Percentiles rank a stretch among this genome's conserved stretches.
These are phyloP conservation scores for Mytilinidion resinicola DNA, from an alignment of 495 filamentous ascomycete genomes.

Conservation along the genomic window DNA sequence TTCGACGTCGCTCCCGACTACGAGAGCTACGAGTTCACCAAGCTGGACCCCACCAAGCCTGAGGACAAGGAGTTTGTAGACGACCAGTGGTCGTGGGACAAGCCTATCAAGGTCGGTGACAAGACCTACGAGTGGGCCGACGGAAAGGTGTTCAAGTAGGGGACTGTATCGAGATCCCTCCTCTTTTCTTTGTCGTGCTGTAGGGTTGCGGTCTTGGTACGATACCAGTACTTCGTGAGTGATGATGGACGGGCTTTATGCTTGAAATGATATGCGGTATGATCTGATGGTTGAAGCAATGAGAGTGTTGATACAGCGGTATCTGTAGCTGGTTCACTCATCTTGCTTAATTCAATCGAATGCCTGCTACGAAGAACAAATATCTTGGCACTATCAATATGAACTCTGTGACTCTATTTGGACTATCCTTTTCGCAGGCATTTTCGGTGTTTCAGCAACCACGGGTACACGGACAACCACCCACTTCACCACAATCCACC, in stretches of 20 bases:
- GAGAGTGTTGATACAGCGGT: too few relatives aligned
- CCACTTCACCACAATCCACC: too few relatives aligned
- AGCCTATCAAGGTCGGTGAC: slow-evolving; percentile 66
- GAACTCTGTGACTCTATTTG: too few relatives aligned
- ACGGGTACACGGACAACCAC: too few relatives aligned
- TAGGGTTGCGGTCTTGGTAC: not conserved
- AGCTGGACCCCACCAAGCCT: slow-evolving; percentile 79
- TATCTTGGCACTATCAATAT: too few relatives aligned
- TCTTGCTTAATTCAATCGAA: not conserved
- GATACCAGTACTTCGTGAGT: slow-evolving; percentile 12
- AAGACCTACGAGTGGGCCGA: slow-evolving; percentile 75
- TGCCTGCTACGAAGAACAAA: too few relatives aligned
- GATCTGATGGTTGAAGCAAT: not conserved
- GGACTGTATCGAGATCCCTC: not conserved
- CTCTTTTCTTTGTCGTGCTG: not conserved
- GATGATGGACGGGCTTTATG: not conserved
- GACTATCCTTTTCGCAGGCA: too few relatives aligned
- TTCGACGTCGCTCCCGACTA: slow-evolving; percentile 96
- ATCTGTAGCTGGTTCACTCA: too few relatives aligned
- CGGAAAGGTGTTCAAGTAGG: slow-evolving; percentile 99
- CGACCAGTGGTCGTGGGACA: slow-evolving; percentile 85
- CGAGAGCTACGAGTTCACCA: slow-evolving; percentile 92
- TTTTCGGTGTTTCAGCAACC: too few relatives aligned
- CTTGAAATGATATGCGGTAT: not conserved
- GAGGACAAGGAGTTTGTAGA: slow-evolving; percentile 81